Base-by-base conservation (phyloP, 768 basidiomycete genomes). In the Psilocybe azurescens region DNA sequence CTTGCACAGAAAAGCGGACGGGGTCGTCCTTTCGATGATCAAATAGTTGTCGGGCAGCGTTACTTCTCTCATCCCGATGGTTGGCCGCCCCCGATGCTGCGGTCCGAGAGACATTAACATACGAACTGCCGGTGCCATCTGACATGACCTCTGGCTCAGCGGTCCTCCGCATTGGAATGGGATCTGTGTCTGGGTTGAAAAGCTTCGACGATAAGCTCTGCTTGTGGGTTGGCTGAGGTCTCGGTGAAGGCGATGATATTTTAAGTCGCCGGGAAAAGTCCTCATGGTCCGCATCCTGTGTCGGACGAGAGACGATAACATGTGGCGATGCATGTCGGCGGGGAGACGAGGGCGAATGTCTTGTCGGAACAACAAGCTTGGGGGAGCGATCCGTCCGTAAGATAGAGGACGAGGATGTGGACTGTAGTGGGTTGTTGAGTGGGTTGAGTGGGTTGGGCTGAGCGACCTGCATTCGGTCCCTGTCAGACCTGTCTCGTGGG, bases 11-110 rank as follows among this genome's bases (percentile, higher is more conserved):
- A 75, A 99, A 99, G 10, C 90, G 86, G 33, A 95, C 86, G 0
- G 97, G 94, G 73, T 99, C 94, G 73, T 99, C 93, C 69, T 93
- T 89, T 41, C 92, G 83, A 61, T 92, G 93, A 71, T 99, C 95
- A 60, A 95, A 96, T 0, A 97, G 85, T 63, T 90, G 91, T 46
- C 88, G 77, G 6, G 81, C 73, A 3, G 80, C 66, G 29, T 72
- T 73, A 39, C 73, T 71, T 32, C 74, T 67, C 16, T 72, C 70
- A n/a, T 74, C 74, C 18, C 73, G 61, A 29, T 70, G 70, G 58
- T 69, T 67, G 52, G 61, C 32, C 14, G 66, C 59, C 11, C 56
- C 47, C 9, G 64, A 54, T 28, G 56, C 41, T 18, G 54, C n/a
- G n/a, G 63, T 63, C 30, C 77, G 75, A 14, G 78, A 77, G 11